Conservation (phyloP, 148 eudicot genomes). For the Rhododendron kiyosumense region DNA sequence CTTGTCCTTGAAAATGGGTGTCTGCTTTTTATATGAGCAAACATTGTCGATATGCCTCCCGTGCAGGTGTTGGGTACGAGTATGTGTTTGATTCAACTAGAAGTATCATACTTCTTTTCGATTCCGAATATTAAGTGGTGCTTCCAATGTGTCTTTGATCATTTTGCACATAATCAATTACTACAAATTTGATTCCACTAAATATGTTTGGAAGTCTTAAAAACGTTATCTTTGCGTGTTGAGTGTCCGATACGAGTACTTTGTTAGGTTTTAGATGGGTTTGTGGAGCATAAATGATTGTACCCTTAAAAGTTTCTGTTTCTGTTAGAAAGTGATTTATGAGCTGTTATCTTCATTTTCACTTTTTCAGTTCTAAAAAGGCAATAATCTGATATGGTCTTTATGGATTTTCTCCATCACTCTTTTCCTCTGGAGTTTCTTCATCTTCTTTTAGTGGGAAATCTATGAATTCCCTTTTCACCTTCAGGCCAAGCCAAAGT, state of each 20-base stretch:
- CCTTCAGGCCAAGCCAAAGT: neutral
- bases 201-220: neutral
- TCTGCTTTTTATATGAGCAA: neutral
- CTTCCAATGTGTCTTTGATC: neutral
- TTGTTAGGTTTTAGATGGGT: neutral
- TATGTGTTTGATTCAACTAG: neutral
- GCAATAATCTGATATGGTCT: neutral
- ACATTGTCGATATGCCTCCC: neutral
- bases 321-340: slow-evolving; percentile 12
- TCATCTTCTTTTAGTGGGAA: slow-evolving; percentile 15
- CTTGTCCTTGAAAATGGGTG: neutral
- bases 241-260: neutral
- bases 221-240: neutral
- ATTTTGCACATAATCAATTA: neutral
- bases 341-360: slow-evolving; percentile 16
- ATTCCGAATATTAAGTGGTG: neutral
- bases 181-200: neutral
- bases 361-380: slow-evolving; percentile 30
- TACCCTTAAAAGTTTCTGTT: neutral
- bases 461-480: slow-evolving; percentile 16
- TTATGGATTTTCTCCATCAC: slow-evolving; percentile 5
- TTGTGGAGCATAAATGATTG: neutral
- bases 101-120: neutral
- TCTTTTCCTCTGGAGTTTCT: slow-evolving; percentile 8
- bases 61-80: neutral